Evolutionary conservation across 306 rosid genomes (phyloP), one percentile per base, ranked within the genome.

Genomic region (Hippophae gyantsensis): DNA sequence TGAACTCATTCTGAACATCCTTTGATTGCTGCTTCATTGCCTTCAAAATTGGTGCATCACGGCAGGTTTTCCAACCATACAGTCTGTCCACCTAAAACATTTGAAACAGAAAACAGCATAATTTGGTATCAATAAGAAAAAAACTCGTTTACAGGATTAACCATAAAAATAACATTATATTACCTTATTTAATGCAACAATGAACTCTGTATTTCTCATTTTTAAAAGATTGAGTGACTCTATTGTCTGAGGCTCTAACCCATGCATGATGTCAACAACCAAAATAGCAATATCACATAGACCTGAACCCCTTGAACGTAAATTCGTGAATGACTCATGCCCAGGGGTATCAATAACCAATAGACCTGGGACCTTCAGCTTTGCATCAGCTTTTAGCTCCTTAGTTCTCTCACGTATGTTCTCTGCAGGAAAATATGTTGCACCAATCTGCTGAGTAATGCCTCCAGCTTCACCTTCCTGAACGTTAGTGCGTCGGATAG

Each of bases 381-480:
- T 92, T 3, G 99, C 99, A 82, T 92, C 95, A 63, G 97, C 95
- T 80, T 92, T 92, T 68, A 92, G 70, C 60, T 92, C 97, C 71
- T 78, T 92, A 2, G 99, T 92, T 74, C 99, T 84, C 14, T 92
- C 97, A 43, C 97, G 94, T 41, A 92, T 92, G 69, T 88, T 92
- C 67, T 76, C 88, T 5, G 97, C 95, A 63, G 96, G 96, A 71
- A 92, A 88, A 78, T 85, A 88, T 13, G 99, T 92, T 9, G 96
- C 99, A 40, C 99, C 99, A 75, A 92, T 92, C 78, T 92, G 99
- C 69, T 92, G 96, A 14, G 99, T 88, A 71, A 92, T 92, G 52
- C 99, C 99, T 49, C 97, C 97, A 13, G 99, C 97, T 79, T 92
- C 97, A 52, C 99, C 99, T 72, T 88, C 99, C 73, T 88, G 99